Conservation (phyloP, 1,284 basidiomycete genomes). For the Rhodofomes roseus region DNA sequence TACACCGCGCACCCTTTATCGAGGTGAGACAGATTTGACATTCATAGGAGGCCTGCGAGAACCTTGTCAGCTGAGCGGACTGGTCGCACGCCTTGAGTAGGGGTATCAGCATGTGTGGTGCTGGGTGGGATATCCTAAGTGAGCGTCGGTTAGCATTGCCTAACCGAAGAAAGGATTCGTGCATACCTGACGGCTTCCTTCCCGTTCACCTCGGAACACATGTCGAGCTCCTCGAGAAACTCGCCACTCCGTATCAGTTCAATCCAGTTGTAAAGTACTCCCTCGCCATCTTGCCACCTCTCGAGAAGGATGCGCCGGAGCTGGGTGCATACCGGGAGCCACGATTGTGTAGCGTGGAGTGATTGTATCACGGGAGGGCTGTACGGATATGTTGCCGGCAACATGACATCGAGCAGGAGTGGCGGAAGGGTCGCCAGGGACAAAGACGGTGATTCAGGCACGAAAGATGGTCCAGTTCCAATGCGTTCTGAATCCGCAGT, state of each 20-base stretch:
- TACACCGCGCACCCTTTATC: constrained; percentile 65
- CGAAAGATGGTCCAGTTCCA: neutral
- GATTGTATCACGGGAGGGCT: constrained; percentile 51
- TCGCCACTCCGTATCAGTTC: constrained; percentile 65
- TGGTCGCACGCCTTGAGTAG: constrained; percentile 48
- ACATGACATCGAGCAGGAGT: constrained; percentile 49
- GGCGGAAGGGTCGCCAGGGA: constrained; percentile 55
- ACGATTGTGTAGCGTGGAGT: constrained; percentile 53
- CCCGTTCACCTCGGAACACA: constrained; percentile 25
- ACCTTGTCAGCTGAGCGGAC: constrained; percentile 42
- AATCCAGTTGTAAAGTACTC: constrained; percentile 64
- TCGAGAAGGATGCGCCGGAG: constrained; percentile 41
- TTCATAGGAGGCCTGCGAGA: constrained; percentile 56
- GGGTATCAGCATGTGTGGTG: constrained; percentile 47
- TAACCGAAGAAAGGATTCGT: neutral
- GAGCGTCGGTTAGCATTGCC: constrained; percentile 9
- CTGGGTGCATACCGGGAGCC: constrained; percentile 44
- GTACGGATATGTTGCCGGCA: constrained; percentile 58
- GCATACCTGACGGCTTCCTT: constrained; percentile 43
- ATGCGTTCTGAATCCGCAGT: neutral
- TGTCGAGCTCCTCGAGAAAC: constrained; percentile 42
- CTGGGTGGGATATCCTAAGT: constrained; percentile 50
- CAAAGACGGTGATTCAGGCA: constrained; percentile 1
- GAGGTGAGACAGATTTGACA: constrained; percentile 72
- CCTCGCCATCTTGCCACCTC: constrained; percentile 59